phyloP scores from a whole-genome alignment of 2,329 filamentous ascomycete genomes.

The Exophiala xenobiotica region DNA sequence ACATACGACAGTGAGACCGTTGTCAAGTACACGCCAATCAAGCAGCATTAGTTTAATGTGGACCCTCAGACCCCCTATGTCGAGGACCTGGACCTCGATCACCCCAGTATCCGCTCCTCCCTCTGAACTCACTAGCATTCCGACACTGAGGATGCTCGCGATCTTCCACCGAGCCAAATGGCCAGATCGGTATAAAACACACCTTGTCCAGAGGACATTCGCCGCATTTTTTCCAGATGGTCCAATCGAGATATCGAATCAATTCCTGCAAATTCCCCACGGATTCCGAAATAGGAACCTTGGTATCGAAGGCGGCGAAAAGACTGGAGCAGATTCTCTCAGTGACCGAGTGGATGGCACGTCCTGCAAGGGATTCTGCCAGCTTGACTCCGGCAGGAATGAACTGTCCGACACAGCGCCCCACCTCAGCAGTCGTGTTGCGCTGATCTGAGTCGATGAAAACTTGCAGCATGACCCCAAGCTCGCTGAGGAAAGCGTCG shows the following conservation, averaged over 20 bases:
- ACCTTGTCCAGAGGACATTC: conserved; percentile 55
- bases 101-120: conserved; percentile 14
- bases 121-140: conserved; percentile 29
- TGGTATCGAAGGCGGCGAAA: conserved; percentile 28
- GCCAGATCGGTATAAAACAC: conserved; percentile 66
- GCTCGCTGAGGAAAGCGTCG: conserved; percentile 32
- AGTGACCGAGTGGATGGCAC: conserved; percentile 35
- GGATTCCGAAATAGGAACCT: conserved; percentile 5
- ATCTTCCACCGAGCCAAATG: conserved; percentile 55
- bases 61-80: no score
- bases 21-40: no score
- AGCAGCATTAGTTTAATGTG: no score
- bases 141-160: conserved; percentile 52
- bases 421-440: conserved; percentile 32
- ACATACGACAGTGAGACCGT: no score
- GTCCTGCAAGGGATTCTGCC: conserved; percentile 29
- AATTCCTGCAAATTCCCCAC: conserved; percentile 39
- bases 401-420: conserved; percentile 39
- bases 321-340: conserved; percentile 37
- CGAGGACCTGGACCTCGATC: not conserved
- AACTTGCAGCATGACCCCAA: conserved; percentile 34
- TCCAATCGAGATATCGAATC: conserved; percentile 57
- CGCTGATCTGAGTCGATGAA: conserved; percentile 39
- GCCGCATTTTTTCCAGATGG: conserved; percentile 57
- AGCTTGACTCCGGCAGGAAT: conserved; percentile 28